Conservation (phyloP, 305 asterid species). For the Fraxinus nigra region DNA sequence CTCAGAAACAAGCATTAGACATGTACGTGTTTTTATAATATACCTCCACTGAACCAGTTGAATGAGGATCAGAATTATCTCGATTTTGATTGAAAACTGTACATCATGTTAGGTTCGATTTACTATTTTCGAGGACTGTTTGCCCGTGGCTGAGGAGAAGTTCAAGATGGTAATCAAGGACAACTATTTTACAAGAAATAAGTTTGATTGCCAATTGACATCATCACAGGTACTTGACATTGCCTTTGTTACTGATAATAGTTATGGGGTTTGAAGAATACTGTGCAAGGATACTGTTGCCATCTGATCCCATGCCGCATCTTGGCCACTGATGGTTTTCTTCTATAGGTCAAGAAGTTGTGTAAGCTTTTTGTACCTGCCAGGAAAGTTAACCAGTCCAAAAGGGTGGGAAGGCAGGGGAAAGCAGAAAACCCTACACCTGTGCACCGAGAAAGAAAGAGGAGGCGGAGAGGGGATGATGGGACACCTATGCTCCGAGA, state of each 20-base stretch:
- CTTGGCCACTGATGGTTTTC: slow-evolving; percentile 18
- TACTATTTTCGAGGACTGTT: slow-evolving; percentile 54
- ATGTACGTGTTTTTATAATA: not conserved
- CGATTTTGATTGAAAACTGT: slow-evolving; percentile 19
- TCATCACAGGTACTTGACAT: slow-evolving; percentile 58
- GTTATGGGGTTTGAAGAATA: not conserved
- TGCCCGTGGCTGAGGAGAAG: slow-evolving; percentile 78
- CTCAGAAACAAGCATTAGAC: not conserved
- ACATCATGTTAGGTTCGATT: slow-evolving; percentile 60
- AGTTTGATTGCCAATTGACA: slow-evolving; percentile 65
- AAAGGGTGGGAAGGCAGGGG: slow-evolving; percentile 26
- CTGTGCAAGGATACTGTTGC: slow-evolving; percentile 8
- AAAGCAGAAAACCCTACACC: slow-evolving; percentile 32
- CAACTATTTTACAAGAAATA: slow-evolving; percentile 59
- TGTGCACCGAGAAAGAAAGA: slow-evolving; percentile 18
- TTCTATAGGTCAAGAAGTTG: slow-evolving; percentile 60
- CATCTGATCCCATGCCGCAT: not conserved
- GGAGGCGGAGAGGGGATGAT: not conserved
- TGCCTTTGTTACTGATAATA: not conserved
- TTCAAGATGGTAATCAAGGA: slow-evolving; percentile 62
- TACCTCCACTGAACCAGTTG: not conserved
- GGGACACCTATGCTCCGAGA: not conserved
- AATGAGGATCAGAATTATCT: slow-evolving; percentile 4
- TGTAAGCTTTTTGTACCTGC: slow-evolving; percentile 54
- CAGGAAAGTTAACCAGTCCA: slow-evolving; percentile 32